Base-by-base conservation (phyloP, 2,329 filamentous ascomycete species). In the Periconia sp. region DNA sequence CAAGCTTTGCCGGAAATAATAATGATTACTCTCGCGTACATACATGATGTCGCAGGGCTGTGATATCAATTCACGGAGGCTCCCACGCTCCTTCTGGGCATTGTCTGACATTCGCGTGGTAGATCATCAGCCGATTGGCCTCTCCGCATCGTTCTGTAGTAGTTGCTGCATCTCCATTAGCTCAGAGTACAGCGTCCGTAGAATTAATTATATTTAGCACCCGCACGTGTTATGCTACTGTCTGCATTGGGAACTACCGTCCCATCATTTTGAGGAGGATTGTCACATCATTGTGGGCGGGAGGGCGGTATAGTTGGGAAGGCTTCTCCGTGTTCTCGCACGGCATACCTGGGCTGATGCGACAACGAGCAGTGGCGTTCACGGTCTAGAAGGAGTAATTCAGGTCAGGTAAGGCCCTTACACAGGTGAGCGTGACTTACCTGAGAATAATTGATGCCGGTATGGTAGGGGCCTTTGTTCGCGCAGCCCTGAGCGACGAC, bases 41-140 rank as follows among this genome's bases (percentile, higher is more conserved):
- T 44, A 57, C 54, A 12, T 40, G 30, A 57, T 22, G 51, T 55
- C 22, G 51, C 52, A 26, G 55, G 46, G 15, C 33, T 44, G 17
- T 31, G 44, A 28, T 35, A 57, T 9, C 54, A n/a, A 24, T 39
- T 32, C 4, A 24, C 21, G 9, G n/a, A 39, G 18, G 36, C 26
- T 13, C 19, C 26, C 22, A n/a, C n/a, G n/a, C n/a, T n/a, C n/a
- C n/a, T n/a, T n/a, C n/a, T n/a, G n/a, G n/a, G n/a, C 15, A 15
- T 13, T 12, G 9, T 17, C 7, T 9, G 19, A 40, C 28, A 10
- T 36, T 52, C 7, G 49, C 50, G 35, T 54, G 49, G 49, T 40
- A 57, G 9, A 55, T 5, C 7, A 47, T 53, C 37, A 57, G 25
- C 30, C 51, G 28, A 29, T 50, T 50, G 6, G 43, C 40, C 3